Conservation (phyloP, 2,329 filamentous ascomycete genomes). For the Penicillium brevicompactum region DNA sequence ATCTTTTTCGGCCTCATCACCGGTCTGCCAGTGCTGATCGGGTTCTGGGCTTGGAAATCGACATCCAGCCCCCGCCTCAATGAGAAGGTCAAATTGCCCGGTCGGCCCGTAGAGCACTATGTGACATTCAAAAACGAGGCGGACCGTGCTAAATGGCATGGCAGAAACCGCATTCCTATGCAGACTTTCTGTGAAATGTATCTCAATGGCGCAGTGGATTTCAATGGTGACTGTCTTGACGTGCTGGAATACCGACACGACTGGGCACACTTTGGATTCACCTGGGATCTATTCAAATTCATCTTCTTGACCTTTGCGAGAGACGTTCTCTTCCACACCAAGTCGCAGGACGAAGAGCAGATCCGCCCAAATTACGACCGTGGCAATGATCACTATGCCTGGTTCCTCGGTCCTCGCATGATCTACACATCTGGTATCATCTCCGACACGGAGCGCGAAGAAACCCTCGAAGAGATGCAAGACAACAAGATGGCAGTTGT, state of each 20-base stretch:
- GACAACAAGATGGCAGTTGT: constrained; percentile 90
- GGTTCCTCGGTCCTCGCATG: constrained; percentile 40
- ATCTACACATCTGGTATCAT: constrained; percentile 38
- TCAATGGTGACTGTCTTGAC: constrained; percentile 38
- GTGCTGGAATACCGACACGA: constrained; percentile 37
- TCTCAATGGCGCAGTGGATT: constrained; percentile 34
- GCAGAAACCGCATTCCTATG: constrained; percentile 31
- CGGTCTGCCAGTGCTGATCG: constrained; percentile 21
- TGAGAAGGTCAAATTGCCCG: constrained; percentile 26
- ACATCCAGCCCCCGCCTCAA: constrained; percentile 23
- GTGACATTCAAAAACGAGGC: constrained; percentile 30
- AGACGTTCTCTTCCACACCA: constrained; percentile 33
- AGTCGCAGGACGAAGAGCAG: constrained; percentile 35
- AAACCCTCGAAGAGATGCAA: constrained; percentile 49
- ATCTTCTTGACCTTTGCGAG: constrained; percentile 32
- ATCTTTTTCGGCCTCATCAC: constrained; percentile 19
- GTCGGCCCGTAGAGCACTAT: constrained; percentile 29
- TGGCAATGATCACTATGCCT: constrained; percentile 37
- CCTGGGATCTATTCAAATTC: constrained; percentile 32
- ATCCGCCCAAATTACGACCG: constrained; percentile 36
- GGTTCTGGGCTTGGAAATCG: constrained; percentile 23
- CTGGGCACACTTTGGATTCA: constrained; percentile 36
- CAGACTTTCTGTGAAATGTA: constrained; percentile 34
- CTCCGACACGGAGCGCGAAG: constrained; percentile 29
- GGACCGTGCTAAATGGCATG: constrained; percentile 26